A percentile compares a stretch with the other conserved stretches of the same genome.
Evolutionary conservation across 148 eudicot genomes (phyloP).

Genomic region (Nyssa sinensis): DNA sequence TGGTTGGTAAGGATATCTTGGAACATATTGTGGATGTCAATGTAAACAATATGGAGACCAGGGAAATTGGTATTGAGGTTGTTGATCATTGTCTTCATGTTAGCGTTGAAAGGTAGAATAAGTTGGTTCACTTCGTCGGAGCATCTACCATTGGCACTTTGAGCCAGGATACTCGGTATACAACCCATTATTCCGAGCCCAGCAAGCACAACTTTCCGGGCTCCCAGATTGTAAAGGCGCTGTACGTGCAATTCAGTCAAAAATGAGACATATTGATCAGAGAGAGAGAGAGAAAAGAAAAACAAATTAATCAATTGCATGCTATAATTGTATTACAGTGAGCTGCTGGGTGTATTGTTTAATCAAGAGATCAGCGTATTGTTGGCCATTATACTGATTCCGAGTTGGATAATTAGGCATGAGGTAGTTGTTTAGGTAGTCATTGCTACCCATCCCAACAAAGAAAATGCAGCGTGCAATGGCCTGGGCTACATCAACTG

Average conservation of each 20-base stretch:
- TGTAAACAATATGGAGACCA: conserved; percentile 51
- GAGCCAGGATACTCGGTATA: conserved; percentile 80
- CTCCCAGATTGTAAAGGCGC: conserved; percentile 87
- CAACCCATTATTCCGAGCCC: conserved; percentile 90
- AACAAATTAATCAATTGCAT: too few species aligned
- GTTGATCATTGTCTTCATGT: conserved; percentile 65
- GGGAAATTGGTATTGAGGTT: conserved; percentile 61
- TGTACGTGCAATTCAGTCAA: too few species aligned
- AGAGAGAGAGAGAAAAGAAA: too few species aligned
- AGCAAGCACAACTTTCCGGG: conserved; percentile 65
- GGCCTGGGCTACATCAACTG: conserved; percentile 44
- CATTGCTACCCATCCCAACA: conserved; percentile 97
- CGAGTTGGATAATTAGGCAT: conserved; percentile 86
- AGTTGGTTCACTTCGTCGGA: conserved; percentile 69
- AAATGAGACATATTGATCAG: too few species aligned
- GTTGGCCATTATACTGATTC: conserved; percentile 58
- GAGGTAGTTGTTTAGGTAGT: conserved; percentile 92
- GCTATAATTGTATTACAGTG: conserved; percentile 33
- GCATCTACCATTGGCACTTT: conserved; percentile 45
- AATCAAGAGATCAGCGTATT: conserved; percentile 63
- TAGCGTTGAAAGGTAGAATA: conserved; percentile 63
- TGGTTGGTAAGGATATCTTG: conserved; percentile 61
- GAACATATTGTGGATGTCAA: conserved; percentile 65
- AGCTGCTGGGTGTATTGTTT: conserved; percentile 68
- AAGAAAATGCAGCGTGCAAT: conserved; percentile 61